A percentile compares a stretch with the other conserved stretches of the same genome.
phyloP scores from a whole-genome alignment of 2,329 filamentous ascomycete species.

The Clonostachys solani region DNA sequence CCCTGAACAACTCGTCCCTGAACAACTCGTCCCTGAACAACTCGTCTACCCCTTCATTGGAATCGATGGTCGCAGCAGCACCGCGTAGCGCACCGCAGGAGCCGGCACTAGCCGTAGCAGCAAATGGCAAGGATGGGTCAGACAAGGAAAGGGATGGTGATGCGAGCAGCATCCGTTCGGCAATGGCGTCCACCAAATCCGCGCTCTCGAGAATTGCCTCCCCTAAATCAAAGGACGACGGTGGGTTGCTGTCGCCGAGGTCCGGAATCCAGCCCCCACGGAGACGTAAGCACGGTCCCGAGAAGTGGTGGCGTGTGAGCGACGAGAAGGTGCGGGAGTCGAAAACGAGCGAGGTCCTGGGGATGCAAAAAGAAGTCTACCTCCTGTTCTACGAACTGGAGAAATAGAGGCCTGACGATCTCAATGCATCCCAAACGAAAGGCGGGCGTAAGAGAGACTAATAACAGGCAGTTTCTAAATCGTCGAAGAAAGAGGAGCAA shows the following conservation, averaged over 20 bases:
- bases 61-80: slow-evolving; percentile 17
- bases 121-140: slow-evolving; percentile 16
- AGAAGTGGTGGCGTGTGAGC: slow-evolving; percentile 95
- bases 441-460: too few relatives aligned
- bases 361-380: slow-evolving; percentile 95
- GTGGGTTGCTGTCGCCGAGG: slow-evolving; percentile 5
- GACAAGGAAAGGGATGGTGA: slow-evolving; percentile 38
- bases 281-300: slow-evolving; percentile 53
- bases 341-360: slow-evolving; percentile 84
- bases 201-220: slow-evolving; percentile 44
- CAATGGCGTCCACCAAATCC: slow-evolving; percentile 52
- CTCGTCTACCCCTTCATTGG: slow-evolving; percentile 30
- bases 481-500: too few relatives aligned
- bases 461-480: too few relatives aligned
- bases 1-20: too few relatives aligned
- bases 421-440: too few relatives aligned
- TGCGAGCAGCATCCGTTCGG: slow-evolving; percentile 47
- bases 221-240: slow-evolving; percentile 22
- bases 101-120: slow-evolving; percentile 1
- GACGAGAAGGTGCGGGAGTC: slow-evolving; percentile 96
- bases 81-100: slow-evolving; percentile 22
- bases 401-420: slow-evolving; percentile 15
- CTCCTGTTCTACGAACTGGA: slow-evolving; percentile 93
- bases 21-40: background rate
- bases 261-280: slow-evolving; percentile 30